Evolutionary conservation across 129 eudicot genomes (phyloP).

Genomic region (Pittosporum tobira): DNA sequence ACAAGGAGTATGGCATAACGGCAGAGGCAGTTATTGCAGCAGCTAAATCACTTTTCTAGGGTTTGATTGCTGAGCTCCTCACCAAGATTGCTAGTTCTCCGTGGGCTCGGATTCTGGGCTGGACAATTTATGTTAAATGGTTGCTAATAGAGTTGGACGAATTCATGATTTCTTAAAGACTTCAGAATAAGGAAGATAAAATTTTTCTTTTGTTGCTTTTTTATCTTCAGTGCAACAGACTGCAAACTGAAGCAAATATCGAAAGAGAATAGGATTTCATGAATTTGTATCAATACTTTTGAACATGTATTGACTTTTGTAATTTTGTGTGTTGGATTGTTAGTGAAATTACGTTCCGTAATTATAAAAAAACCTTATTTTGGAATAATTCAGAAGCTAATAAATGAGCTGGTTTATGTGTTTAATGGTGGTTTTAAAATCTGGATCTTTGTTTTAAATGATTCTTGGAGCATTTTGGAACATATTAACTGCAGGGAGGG

Average conservation of each 20-base stretch:
- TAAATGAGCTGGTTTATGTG: background rate
- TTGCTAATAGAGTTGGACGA: background rate
- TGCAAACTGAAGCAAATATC: background rate
- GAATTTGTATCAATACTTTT: constrained; percentile 4
- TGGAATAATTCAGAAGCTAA: too few species aligned
- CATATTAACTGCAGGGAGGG: too few species aligned
- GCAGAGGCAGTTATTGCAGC: constrained; percentile 76
- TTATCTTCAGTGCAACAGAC: background rate
- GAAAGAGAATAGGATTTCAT: constrained; percentile 1
- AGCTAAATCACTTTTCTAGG: constrained; percentile 33
- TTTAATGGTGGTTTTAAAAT: too few species aligned
- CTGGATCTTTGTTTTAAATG: too few species aligned
- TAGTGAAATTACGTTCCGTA: background rate
- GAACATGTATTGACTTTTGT: constrained; percentile 1
- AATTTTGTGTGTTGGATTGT: background rate
- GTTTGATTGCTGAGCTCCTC: background rate
- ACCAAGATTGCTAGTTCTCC: background rate
- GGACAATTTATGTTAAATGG: background rate
- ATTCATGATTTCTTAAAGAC: background rate
- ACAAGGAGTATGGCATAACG: constrained; percentile 81
- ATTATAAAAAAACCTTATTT: background rate
- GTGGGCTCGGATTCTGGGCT: background rate
- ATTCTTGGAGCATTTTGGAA: too few species aligned
- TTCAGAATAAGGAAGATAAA: background rate
- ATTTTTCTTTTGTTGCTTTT: background rate